Evolutionary conservation across 768 basidiomycete species (phyloP).

Genomic region (Naematelia aurantialba): DNA sequence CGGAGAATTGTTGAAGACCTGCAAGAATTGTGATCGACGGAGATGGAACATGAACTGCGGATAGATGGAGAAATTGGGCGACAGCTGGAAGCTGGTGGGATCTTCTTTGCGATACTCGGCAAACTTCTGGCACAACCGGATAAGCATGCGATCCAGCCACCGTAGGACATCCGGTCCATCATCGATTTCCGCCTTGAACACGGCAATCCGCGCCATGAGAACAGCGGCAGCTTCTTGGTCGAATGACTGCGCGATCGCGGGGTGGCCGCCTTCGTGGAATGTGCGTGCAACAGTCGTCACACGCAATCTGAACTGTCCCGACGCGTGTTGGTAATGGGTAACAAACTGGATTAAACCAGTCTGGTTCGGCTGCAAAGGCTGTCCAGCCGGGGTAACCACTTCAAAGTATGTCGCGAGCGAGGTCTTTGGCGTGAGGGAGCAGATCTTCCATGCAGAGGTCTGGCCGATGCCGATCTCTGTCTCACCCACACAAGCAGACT

Average conservation of each 20-base stretch:
- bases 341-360: slow-evolving; percentile 96
- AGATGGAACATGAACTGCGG: slow-evolving; percentile 99
- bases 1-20: slow-evolving; percentile 99
- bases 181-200: slow-evolving; percentile 99
- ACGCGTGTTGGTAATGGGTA: slow-evolving; percentile 96
- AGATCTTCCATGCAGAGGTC: slow-evolving; percentile 97
- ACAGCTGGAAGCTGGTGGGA: slow-evolving; percentile 83
- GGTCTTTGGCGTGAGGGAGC: slow-evolving; percentile 79
- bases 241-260: slow-evolving; percentile 85
- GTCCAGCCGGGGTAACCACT: slow-evolving; percentile 94
- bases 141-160: slow-evolving; percentile 98
- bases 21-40: slow-evolving; percentile 92
- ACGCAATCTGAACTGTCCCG: slow-evolving; percentile 87
- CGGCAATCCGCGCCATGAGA: slow-evolving; percentile 95
- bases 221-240: slow-evolving; percentile 98
- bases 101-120: slow-evolving; percentile 99
- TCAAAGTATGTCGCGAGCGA: slow-evolving; percentile 95
- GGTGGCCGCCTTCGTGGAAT: slow-evolving; percentile 96
- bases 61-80: slow-evolving; percentile 97
- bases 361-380: slow-evolving; percentile 74
- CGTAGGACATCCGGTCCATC: slow-evolving; percentile 93
- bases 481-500: slow-evolving; percentile 92
- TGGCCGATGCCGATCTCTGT: slow-evolving; percentile 99
- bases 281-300: slow-evolving; percentile 98
- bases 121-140: slow-evolving; percentile 97